Conservation (phyloP, 2,329 filamentous ascomycete genomes). For the Fusarium tjaetaba region DNA sequence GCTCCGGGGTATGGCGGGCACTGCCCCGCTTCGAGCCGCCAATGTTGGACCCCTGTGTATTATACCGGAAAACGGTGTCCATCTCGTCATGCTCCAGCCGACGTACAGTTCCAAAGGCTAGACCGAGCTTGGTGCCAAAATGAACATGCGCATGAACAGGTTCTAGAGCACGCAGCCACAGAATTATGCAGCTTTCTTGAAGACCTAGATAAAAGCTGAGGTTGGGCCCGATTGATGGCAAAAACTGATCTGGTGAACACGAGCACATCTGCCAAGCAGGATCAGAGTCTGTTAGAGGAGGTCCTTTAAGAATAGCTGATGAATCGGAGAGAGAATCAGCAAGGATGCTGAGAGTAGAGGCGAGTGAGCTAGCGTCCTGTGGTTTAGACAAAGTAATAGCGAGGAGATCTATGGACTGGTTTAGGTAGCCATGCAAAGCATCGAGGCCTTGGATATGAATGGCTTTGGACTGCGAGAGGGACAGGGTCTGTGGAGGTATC, state of each 20-base stretch:
- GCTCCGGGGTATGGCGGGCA: conserved; percentile 40
- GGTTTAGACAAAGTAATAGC: conserved; percentile 75
- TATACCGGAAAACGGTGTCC: conserved; percentile 77
- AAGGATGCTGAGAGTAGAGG: conserved; percentile 65
- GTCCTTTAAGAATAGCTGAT: conserved; percentile 65
- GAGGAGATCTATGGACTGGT: conserved; percentile 84
- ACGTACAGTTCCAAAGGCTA: conserved; percentile 72
- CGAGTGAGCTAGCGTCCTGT: conserved; percentile 65
- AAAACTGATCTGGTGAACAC: conserved; percentile 56
- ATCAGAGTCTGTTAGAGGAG: conserved; percentile 51
- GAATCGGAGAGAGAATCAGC: conserved; percentile 64
- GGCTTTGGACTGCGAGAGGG: conserved; percentile 58
- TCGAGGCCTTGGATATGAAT: conserved; percentile 76
- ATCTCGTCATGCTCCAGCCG: conserved; percentile 82
- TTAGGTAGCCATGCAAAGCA: conserved; percentile 79
- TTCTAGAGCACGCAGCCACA: conserved; percentile 76
- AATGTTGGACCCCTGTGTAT: conserved; percentile 46
- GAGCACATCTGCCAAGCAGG: conserved; percentile 57
- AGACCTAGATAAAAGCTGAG: conserved; percentile 80
- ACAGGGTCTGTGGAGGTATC: conserved; percentile 62
- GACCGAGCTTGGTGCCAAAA: conserved; percentile 73
- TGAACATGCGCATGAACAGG: conserved; percentile 70
- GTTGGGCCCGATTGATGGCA: conserved; percentile 60
- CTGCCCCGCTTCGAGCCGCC: conserved; percentile 41
- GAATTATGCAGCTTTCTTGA: conserved; percentile 74